Evolutionary conservation across 2,329 filamentous ascomycete species (phyloP).

Genomic region (Pyrenophora tritici-repentis): DNA sequence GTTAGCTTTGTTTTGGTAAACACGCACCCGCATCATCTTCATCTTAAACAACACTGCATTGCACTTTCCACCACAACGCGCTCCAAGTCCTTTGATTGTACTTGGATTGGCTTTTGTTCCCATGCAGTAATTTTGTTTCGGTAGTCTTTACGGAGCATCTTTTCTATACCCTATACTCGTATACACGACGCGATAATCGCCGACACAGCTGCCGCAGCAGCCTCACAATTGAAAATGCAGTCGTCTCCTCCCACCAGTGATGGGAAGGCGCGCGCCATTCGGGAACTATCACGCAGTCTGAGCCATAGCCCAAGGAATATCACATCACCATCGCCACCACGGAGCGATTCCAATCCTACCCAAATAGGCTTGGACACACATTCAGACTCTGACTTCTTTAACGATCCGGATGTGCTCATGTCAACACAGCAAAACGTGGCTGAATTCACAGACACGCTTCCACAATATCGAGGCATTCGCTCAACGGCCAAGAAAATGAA

Average conservation of each 20-base stretch:
- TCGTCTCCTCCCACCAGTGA: conserved; percentile 45
- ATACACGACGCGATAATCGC: conserved; percentile 37
- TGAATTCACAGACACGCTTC: conserved; percentile 43
- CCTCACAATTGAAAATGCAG: conserved; percentile 37
- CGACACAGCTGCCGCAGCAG: conserved; percentile 24
- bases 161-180: conserved; percentile 34
- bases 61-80: conserved; percentile 36
- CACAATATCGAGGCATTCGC: conserved; percentile 42
- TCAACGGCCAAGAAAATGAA: conserved; percentile 47
- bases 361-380: conserved; percentile 31
- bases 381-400: conserved; percentile 35
- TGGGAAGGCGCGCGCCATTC: conserved; percentile 45
- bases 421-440: conserved; percentile 47
- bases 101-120: conserved; percentile 26
- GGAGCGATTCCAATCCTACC: conserved; percentile 46
- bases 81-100: conserved; percentile 20
- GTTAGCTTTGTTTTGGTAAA: conserved; percentile 27
- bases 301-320: conserved; percentile 42
- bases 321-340: conserved; percentile 35
- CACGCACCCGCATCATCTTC: conserved; percentile 26
- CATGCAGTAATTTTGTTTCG: conserved; percentile 20
- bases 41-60: conserved; percentile 28
- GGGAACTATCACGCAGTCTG: conserved; percentile 44
- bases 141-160: conserved; percentile 34
- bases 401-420: conserved; percentile 44